These are phyloP conservation scores for Diaporthe batatas DNA, from an alignment of 2,329 filamentous ascomycete species.

Conservation along the genomic window DNA sequence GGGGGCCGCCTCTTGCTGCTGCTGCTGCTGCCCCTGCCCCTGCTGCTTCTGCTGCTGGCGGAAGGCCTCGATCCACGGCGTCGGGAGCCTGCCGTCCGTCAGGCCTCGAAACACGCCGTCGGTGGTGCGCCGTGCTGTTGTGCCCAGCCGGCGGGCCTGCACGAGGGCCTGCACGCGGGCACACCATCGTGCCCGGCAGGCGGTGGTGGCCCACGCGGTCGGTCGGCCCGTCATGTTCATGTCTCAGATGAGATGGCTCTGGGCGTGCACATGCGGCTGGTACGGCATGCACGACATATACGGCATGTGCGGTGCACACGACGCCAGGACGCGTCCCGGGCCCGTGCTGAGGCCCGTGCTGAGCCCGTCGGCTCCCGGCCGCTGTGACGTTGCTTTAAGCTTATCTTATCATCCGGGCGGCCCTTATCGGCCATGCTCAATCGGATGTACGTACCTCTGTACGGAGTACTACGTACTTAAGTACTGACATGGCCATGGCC, in stretches of 20 bases:
- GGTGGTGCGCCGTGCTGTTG: conserved; percentile 46
- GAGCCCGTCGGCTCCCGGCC: too few species aligned
- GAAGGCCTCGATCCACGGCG: conserved; percentile 78
- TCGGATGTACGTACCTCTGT: too few species aligned
- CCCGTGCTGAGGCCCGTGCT: too few species aligned
- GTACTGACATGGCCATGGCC: too few species aligned
- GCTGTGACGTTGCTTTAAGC: conserved; percentile 19
- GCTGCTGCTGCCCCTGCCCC: conserved; percentile 59
- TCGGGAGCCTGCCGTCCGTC: conserved; percentile 54
- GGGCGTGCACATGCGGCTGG: too few species aligned
- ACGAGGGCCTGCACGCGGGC: background rate
- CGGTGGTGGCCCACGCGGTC: conserved; percentile 4
- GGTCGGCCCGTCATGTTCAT: conserved; percentile 1
- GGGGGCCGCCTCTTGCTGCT: conserved; percentile 42
- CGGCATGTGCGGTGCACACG: too few species aligned
- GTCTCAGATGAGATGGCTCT: too few species aligned
- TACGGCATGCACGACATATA: too few species aligned
- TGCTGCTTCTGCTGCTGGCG: conserved; percentile 60
- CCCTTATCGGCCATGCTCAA: background rate
- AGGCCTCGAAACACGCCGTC: conserved; percentile 56
- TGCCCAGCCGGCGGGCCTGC: conserved; percentile 45
- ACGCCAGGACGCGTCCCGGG: too few species aligned
- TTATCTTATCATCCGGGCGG: conserved; percentile 16
- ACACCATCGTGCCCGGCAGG: background rate
- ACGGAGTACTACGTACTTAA: background rate